Conservation (phyloP, 225 moss, liverwort and hornwort genomes). For the Ulota crispa region DNA sequence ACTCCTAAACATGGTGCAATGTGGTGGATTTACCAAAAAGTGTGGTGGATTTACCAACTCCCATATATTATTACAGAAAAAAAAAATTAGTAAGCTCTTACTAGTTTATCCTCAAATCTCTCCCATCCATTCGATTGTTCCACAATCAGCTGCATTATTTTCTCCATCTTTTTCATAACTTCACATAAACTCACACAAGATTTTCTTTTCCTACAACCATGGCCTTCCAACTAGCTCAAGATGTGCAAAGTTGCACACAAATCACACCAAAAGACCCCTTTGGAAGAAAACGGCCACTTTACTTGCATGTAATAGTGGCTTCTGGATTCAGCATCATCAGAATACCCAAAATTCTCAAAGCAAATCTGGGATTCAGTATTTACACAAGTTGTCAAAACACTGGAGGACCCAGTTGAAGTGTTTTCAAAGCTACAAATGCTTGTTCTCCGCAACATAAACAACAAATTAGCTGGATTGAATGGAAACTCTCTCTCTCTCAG, state of each 20-base stretch:
- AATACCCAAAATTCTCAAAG: background rate
- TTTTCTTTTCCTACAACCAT: background rate
- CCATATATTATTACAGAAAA: too few relatives aligned
- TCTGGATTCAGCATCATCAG: background rate
- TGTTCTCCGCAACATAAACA: background rate
- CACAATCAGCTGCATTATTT: too few relatives aligned
- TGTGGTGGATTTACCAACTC: too few relatives aligned
- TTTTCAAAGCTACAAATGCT: constrained; percentile 6
- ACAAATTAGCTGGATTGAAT: background rate
- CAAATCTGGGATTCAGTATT: background rate
- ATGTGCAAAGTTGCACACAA: background rate
- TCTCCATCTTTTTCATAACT: too few relatives aligned
- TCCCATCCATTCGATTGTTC: too few relatives aligned
- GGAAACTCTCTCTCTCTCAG: background rate
- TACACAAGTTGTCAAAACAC: background rate
- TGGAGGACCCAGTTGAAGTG: background rate
- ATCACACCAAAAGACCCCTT: too few relatives aligned
- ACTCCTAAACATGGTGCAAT: too few relatives aligned
- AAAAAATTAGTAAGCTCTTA: too few relatives aligned
- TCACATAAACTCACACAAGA: too few relatives aligned
- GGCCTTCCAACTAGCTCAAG: background rate
- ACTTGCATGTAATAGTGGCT: background rate
- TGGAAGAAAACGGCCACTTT: background rate
- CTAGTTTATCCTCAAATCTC: too few relatives aligned
- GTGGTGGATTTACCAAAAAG: too few relatives aligned